Conservation (phyloP, 2,329 filamentous ascomycete genomes). For the Diplodia mutila region DNA sequence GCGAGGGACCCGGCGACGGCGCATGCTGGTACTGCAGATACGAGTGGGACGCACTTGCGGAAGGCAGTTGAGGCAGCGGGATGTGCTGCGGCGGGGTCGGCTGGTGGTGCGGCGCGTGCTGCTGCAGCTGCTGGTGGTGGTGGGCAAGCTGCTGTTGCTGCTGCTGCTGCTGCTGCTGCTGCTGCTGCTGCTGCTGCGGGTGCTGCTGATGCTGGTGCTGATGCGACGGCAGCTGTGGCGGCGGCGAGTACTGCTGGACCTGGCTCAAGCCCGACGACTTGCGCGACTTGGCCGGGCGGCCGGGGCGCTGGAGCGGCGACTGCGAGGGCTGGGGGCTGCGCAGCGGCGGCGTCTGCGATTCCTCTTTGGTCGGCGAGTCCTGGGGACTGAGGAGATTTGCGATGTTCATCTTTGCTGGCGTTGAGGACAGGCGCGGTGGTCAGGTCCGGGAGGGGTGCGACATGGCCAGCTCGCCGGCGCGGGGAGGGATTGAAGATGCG, state of each 20-base stretch:
- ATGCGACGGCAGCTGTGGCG: constrained; percentile 28
- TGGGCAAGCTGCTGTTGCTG: neutral
- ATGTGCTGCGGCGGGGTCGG: constrained; percentile 5
- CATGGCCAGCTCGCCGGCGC: constrained; percentile 6
- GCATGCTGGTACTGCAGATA: constrained; percentile 21
- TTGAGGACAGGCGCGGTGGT: neutral
- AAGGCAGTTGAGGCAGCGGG: constrained; percentile 8
- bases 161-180: neutral
- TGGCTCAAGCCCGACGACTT: constrained; percentile 52
- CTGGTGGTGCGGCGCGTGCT: neutral
- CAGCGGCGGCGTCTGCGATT: constrained; percentile 36
- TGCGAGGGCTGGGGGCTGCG: constrained; percentile 31
- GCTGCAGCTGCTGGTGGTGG: constrained; percentile 5
- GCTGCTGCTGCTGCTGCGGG: neutral
- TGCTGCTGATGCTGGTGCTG: neutral
- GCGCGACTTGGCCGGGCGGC: constrained; percentile 37
- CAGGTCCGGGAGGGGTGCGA: constrained; percentile 10
- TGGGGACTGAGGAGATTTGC: constrained; percentile 54
- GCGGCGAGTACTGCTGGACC: constrained; percentile 37
- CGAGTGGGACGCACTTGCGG: constrained; percentile 3
- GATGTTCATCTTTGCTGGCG: constrained; percentile 49
- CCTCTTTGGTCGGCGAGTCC: constrained; percentile 46
- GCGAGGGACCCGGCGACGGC: constrained; percentile 7
- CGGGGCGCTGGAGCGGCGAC: constrained; percentile 35
- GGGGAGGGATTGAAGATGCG: constrained; percentile 7